phyloP scores from a whole-genome alignment of 2,329 filamentous ascomycete genomes.

The Stenocarpella maydis region DNA sequence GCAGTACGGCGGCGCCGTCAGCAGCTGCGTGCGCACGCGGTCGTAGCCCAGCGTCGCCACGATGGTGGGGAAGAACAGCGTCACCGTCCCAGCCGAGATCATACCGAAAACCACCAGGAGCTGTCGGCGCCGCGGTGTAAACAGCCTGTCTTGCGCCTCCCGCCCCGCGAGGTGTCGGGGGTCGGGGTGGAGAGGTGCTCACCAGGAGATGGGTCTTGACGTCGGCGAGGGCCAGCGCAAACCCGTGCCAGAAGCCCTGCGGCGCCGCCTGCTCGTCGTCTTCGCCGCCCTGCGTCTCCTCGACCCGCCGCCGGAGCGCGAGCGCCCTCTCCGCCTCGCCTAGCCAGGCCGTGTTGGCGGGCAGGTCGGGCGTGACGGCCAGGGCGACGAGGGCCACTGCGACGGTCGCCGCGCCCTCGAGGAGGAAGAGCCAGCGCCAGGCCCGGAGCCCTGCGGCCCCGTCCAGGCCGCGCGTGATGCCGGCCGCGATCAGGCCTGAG shows the following conservation, averaged over 20 bases:
- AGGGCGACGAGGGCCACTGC: slow-evolving; percentile 39
- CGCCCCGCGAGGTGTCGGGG: too few species aligned
- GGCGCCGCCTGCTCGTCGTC: too few species aligned
- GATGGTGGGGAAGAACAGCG: slow-evolving; percentile 76
- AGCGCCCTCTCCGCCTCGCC: too few species aligned
- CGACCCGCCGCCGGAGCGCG: too few species aligned
- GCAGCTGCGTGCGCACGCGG: slow-evolving; percentile 65
- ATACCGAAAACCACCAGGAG: slow-evolving; percentile 66
- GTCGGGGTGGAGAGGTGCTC: too few species aligned
- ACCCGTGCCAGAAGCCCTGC: too few species aligned
- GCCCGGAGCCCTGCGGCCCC: slow-evolving; percentile 45
- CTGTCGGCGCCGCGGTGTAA: too few species aligned
- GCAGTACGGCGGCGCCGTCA: slow-evolving; percentile 73
- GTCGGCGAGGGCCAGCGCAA: too few species aligned
- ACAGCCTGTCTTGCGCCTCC: too few species aligned
- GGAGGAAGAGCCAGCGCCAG: slow-evolving; percentile 46
- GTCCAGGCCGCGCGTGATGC: slow-evolving; percentile 68
- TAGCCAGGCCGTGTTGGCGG: not conserved
- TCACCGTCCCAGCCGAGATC: slow-evolving; percentile 63
- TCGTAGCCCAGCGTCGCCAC: slow-evolving; percentile 72
- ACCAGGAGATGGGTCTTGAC: too few species aligned
- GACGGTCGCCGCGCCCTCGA: slow-evolving; percentile 36
- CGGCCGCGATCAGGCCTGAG: slow-evolving; percentile 68
- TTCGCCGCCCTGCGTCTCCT: too few species aligned
- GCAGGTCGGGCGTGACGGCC: slow-evolving; percentile 39